A percentile compares a stretch with the other conserved stretches of the same genome.
Evolutionary conservation across 2,329 filamentous ascomycete species (phyloP).

Genomic region (Fusarium secorum): DNA sequence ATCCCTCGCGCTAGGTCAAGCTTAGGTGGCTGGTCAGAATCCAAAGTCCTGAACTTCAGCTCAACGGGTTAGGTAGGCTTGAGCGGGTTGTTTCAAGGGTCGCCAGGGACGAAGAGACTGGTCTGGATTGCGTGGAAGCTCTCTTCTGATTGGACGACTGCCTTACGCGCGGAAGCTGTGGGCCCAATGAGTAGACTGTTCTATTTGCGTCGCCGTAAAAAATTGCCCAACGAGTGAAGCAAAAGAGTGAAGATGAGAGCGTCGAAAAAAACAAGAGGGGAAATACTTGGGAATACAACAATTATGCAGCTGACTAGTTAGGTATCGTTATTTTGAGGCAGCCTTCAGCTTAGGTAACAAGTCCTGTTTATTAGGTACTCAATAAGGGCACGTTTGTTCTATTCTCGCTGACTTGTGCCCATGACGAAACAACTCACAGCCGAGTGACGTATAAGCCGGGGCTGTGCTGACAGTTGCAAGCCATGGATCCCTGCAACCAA

Average conservation of each 20-base stretch:
- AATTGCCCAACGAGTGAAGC: background rate
- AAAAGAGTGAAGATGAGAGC: background rate
- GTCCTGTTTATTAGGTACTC: conserved; percentile 11
- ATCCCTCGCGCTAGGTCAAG: background rate
- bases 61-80: background rate
- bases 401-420: conserved; percentile 27
- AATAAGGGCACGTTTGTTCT: background rate
- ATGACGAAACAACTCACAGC: conserved; percentile 34
- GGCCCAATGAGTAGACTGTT: conserved; percentile 9
- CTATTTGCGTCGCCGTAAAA: conserved; percentile 6
- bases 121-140: conserved; percentile 36
- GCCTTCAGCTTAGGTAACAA: conserved; percentile 13
- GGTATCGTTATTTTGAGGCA: background rate
- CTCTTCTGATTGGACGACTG: conserved; percentile 29
- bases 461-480: conserved; percentile 38
- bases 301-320: background rate
- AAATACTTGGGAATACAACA: background rate
- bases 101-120: conserved; percentile 15
- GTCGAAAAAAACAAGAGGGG: conserved; percentile 11
- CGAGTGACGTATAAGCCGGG: conserved; percentile 41
- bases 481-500: conserved; percentile 22
- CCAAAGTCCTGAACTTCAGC: conserved; percentile 19
- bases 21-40: conserved; percentile 31
- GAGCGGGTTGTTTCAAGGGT: conserved; percentile 26
- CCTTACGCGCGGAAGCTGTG: conserved; percentile 32